These are phyloP conservation scores for Entrophospora sp. DNA, from an alignment of 192 early-diverging fungal species.

Conservation along the genomic window DNA sequence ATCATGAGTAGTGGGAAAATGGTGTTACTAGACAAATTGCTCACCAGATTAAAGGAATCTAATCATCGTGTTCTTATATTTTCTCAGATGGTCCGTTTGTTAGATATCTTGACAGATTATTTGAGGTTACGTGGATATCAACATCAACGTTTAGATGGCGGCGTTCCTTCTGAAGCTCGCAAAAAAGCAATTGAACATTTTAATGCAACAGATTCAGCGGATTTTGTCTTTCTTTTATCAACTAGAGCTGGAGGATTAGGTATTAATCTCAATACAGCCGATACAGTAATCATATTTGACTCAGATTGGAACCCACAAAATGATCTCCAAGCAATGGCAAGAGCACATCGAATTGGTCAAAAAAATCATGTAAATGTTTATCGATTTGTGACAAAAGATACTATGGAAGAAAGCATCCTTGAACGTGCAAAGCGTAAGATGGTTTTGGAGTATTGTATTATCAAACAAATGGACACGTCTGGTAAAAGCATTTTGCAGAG, in stretches of 20 bases:
- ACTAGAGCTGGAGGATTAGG: conserved; percentile 97
- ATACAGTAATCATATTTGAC: conserved; percentile 94
- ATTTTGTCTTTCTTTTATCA: conserved; percentile 93
- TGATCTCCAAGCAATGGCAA: conserved; percentile 94
- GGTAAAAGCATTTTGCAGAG: conserved; percentile 64
- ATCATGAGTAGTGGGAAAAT: conserved; percentile 95
- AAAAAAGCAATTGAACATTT: conserved; percentile 96
- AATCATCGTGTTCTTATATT: conserved; percentile 97
- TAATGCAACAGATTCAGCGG: conserved; percentile 83
- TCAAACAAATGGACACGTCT: conserved; percentile 97
- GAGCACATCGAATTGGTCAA: conserved; percentile 96
- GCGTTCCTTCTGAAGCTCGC: conserved; percentile 72
- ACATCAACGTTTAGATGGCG: conserved; percentile 91
- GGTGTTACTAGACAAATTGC: conserved; percentile 91
- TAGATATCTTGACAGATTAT: conserved; percentile 96
- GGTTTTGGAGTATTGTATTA: conserved; percentile 98
- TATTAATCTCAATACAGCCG: conserved; percentile 91
- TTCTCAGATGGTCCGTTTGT: conserved; percentile 96
- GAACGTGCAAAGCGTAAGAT: conserved; percentile 99
- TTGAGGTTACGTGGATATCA: conserved; percentile 74
- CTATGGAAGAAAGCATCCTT: too few relatives aligned
- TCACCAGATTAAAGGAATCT: conserved; percentile 77
- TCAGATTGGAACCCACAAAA: conserved; percentile 98
- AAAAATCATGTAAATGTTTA: conserved; percentile 96
- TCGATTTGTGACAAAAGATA: conserved; percentile 91